Evolutionary conservation across 805 yeast genomes (phyloP).

Genomic region (Hanseniaspora clermontiae): DNA sequence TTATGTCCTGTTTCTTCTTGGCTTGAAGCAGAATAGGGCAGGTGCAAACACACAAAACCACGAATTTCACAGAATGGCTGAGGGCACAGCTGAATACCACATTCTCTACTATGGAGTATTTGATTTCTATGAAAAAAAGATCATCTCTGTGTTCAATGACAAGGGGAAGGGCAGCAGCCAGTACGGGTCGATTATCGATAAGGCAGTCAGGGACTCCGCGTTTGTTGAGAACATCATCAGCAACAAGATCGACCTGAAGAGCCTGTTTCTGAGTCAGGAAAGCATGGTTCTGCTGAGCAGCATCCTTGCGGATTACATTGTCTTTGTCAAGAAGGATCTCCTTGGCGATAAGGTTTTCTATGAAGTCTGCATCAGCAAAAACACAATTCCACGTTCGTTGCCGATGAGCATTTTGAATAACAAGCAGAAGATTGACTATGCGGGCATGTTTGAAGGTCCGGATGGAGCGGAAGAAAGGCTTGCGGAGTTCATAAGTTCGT

Average conservation of each 20-base stretch:
- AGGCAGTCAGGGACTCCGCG: not conserved
- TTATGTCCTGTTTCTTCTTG: too few relatives aligned
- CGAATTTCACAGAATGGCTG: not conserved
- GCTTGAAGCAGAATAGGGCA: too few relatives aligned
- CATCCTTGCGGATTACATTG: not conserved
- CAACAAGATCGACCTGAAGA: slow-evolving; percentile 1
- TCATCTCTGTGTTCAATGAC: not conserved
- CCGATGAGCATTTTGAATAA: slow-evolving; percentile 6
- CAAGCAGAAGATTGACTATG: not conserved
- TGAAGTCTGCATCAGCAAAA: not conserved
- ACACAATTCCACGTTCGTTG: not conserved
- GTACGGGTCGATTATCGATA: slow-evolving; percentile 1
- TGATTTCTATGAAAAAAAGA: not conserved
- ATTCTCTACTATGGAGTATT: not conserved
- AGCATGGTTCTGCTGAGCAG: not conserved
- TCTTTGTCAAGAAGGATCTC: not conserved
- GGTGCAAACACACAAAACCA: too few relatives aligned
- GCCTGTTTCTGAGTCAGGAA: not conserved
- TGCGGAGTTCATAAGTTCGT: not conserved
- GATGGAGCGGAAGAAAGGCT: not conserved
- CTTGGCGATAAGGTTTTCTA: not conserved
- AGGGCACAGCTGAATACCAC: not conserved
- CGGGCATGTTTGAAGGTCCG: not conserved
- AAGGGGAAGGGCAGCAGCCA: not conserved
- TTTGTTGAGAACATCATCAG: not conserved